These are phyloP conservation scores for Fomes fomentarius DNA, from an alignment of 1,284 basidiomycete species.

Conservation along the genomic window DNA sequence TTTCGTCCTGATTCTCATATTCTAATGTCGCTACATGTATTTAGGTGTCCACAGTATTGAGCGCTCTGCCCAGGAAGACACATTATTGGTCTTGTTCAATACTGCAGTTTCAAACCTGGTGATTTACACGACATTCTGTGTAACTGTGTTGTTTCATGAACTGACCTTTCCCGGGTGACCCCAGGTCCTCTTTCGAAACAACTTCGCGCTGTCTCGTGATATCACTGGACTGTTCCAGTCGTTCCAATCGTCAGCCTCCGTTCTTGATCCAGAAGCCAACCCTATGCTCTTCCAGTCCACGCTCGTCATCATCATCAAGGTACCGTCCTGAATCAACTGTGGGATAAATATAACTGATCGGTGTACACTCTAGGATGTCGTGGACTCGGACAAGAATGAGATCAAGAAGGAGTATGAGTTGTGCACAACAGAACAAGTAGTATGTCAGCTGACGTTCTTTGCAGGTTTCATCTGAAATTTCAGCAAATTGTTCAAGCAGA, in stretches of 20 bases:
- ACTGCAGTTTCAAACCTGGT: constrained; percentile 68
- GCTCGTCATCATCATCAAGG: constrained; percentile 67
- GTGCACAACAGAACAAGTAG: neutral
- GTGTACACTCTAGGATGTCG: constrained; percentile 53
- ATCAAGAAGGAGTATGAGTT: constrained; percentile 58
- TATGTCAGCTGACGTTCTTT: neutral
- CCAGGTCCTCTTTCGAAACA: constrained; percentile 65
- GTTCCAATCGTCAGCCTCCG: constrained; percentile 62
- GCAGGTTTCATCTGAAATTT: constrained; percentile 57
- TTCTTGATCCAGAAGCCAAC: constrained; percentile 61
- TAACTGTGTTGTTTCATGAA: no score
- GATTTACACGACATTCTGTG: no score
- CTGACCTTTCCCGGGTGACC: no score
- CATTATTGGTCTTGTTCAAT: constrained; percentile 64
- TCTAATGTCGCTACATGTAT: no score
- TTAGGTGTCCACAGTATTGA: constrained; percentile 69
- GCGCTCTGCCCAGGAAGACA: constrained; percentile 65
- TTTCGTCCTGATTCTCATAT: no score
- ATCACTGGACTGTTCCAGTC: constrained; percentile 65
- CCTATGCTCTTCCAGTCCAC: constrained; percentile 61
- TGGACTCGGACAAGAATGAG: constrained; percentile 57
- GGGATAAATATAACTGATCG: no score
- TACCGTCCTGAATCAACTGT: no score
- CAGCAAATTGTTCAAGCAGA: constrained; percentile 60
- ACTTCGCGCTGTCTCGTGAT: constrained; percentile 61